Conservation (phyloP, 495 filamentous ascomycete genomes). For the Geopyxis carbonaria region DNA sequence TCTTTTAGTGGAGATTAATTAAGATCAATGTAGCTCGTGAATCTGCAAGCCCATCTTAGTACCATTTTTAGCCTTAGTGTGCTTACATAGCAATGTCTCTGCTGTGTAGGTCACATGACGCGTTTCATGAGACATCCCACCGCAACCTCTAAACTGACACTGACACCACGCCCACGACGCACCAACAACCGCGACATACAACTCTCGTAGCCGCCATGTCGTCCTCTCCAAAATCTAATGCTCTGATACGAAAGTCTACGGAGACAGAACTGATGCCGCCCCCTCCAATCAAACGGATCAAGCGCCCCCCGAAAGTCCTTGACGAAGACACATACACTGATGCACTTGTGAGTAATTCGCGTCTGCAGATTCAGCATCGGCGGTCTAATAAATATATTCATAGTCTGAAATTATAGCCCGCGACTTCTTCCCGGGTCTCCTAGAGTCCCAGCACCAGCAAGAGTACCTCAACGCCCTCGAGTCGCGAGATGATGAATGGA, state of each 20-base stretch:
- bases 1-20: too few species aligned
- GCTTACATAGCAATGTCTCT: too few species aligned
- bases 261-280: constrained; percentile 76
- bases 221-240: constrained; percentile 21
- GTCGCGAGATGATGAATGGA: constrained; percentile 70
- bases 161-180: too few species aligned
- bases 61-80: too few species aligned
- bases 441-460: constrained; percentile 69
- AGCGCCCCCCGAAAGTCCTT: constrained; percentile 72
- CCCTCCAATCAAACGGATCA: constrained; percentile 76
- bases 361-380: neutral
- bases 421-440: constrained; percentile 87
- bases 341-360: constrained; percentile 33
- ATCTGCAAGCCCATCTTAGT: too few species aligned
- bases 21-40: too few species aligned
- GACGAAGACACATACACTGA: constrained; percentile 91
- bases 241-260: constrained; percentile 45
- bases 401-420: constrained; percentile 81
- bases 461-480: constrained; percentile 86
- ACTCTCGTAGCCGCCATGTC: constrained; percentile 3
- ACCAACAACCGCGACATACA: too few species aligned
- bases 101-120: too few species aligned
- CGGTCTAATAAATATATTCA: neutral
- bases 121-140: too few species aligned
- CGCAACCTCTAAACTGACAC: too few species aligned